Conservation (phyloP, 2,329 filamentous ascomycete genomes). For the Colletotrichum euphorbiae region DNA sequence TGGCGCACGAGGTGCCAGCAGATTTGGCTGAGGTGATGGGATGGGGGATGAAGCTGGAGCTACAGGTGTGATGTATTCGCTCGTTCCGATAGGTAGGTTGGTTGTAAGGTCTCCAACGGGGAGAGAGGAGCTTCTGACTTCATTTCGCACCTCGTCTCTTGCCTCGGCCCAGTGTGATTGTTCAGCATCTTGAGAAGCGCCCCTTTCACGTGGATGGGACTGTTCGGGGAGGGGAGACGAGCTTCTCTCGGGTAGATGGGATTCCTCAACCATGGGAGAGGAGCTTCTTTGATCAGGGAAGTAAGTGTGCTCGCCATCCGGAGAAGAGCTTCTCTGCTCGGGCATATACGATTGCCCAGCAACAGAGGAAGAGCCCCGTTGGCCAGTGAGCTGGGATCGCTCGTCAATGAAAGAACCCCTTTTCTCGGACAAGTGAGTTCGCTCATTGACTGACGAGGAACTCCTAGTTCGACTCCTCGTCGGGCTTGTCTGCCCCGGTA, state of each 20-base stretch:
- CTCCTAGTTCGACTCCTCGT: neutral
- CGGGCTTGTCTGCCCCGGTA: neutral
- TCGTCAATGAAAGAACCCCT: neutral
- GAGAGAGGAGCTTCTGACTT: conserved; percentile 27
- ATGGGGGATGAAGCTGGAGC: conserved; percentile 53
- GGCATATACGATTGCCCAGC: neutral
- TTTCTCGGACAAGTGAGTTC: neutral
- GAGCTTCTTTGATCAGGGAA: neutral
- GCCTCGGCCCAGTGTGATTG: conserved; percentile 3
- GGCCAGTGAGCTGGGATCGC: neutral
- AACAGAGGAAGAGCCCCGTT: neutral
- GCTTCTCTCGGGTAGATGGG: neutral
- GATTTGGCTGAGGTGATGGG: conserved; percentile 38
- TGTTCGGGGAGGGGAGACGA: neutral
- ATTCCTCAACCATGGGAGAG: neutral
- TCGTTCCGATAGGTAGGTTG: conserved; percentile 12
- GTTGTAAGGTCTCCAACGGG: conserved; percentile 26
- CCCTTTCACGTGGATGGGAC: neutral
- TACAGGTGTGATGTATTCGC: conserved; percentile 49
- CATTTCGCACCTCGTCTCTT: neutral
- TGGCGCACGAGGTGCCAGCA: conserved; percentile 34
- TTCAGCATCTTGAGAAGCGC: neutral
- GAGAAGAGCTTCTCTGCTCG: conserved; percentile 8
- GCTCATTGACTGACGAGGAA: neutral
- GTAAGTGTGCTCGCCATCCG: neutral